These are phyloP conservation scores for Saccharomycopsis capsularis DNA, from an alignment of 805 yeast genomes.

Conservation along the genomic window DNA sequence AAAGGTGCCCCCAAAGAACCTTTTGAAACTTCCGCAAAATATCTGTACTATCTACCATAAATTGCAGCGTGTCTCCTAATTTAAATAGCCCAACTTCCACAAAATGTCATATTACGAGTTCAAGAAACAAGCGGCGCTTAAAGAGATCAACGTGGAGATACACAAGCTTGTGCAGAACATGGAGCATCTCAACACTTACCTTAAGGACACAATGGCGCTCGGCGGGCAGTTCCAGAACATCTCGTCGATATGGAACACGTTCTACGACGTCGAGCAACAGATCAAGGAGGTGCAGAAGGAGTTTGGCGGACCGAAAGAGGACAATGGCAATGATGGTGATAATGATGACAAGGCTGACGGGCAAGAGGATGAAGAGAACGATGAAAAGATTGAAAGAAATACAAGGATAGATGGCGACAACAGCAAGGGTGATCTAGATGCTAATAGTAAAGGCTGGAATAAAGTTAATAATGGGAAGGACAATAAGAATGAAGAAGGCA, in stretches of 20 bases:
- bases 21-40: too few relatives aligned
- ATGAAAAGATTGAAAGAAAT: neutral
- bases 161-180: slow-evolving; percentile 1
- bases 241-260: slow-evolving; percentile 20
- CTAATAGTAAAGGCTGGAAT: neutral
- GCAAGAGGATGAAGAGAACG: neutral
- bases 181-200: slow-evolving; percentile 45
- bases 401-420: slow-evolving; percentile 1
- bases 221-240: slow-evolving; percentile 21
- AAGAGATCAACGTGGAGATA: slow-evolving; percentile 12
- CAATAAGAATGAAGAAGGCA: too few relatives aligned
- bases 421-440: neutral
- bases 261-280: slow-evolving; percentile 15
- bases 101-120: slow-evolving; percentile 8
- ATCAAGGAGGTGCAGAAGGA: slow-evolving; percentile 1
- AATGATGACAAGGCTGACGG: neutral
- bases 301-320: neutral
- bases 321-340: neutral
- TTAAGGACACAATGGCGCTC: slow-evolving; percentile 14
- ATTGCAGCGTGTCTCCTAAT: too few relatives aligned
- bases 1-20: too few relatives aligned
- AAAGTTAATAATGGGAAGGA: too few relatives aligned
- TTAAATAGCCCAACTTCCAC: too few relatives aligned
- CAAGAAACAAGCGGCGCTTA: slow-evolving; percentile 11
- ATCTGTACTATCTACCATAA: too few relatives aligned